Evolutionary conservation across 257 asterid genomes (phyloP), one percentile per base, ranked within the genome.

Genomic region (Solanum arcanum): DNA sequence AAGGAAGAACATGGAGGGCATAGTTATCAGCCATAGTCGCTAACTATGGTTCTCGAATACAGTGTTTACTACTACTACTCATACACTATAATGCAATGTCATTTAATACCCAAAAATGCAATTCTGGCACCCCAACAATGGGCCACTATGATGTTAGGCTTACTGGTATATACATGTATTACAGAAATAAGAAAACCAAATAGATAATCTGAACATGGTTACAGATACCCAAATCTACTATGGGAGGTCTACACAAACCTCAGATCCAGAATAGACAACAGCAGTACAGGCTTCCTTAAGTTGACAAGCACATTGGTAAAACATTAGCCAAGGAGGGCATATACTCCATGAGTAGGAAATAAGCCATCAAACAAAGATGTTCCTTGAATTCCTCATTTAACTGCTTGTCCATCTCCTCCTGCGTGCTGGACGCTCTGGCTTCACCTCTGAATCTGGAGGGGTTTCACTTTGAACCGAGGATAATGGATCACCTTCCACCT

Each of bases 371-470:
- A 73, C 69, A 37, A 41, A 59, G 80, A 44, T 27, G 70, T 20
- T 37, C 74, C 41, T 82, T 84, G 70, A 33, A 46, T 87, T 87
- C 80, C 27, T 27, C 33, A 23, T 86, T 90, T 77, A 96, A 86
- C 90, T 94, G 83, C 96, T 93, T n/a, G 98, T 96, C 99, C 99
- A 96, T 88, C 98, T 94, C 90, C 99, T 93, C 87, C 94, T 96
- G 68, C 98, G 92, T 23, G 99, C 92, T 73, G 99, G 99, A 60
- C 98, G 98, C 93, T 96, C 99, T 1, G 98, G 89, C 90, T 95
- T 96, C 88, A 96, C 91, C 88, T 94, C 99, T 10, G 91, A 86
- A 89, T 94, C 95, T 3, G 90, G 89, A 18, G 81, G 97, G 59
- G 44, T 86, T 88, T 95, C 99, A 9, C 87, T 73, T 87, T 90